Percentiles rank a stretch among this genome's conserved stretches.
Evolutionary conservation across 2,329 filamentous ascomycete genomes (phyloP).

Genomic region (Penicillium brevicompactum): DNA sequence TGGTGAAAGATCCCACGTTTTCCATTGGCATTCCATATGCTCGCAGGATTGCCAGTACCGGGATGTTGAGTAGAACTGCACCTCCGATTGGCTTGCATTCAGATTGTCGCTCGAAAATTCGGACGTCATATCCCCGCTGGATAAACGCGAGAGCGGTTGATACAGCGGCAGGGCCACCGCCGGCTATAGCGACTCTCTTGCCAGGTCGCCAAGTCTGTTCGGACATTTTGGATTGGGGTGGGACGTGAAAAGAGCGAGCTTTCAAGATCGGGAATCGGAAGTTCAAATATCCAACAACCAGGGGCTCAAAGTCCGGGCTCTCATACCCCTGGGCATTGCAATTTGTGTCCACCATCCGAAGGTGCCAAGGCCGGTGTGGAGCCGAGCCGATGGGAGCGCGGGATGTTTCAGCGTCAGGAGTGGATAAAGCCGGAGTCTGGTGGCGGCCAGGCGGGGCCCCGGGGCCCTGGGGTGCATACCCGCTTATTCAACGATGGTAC

Average conservation of each 20-base stretch:
- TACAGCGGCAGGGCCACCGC: constrained; percentile 11
- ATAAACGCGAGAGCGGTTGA: constrained; percentile 12
- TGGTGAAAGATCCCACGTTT: constrained; percentile 16
- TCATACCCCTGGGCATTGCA: no score
- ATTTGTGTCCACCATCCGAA: no score
- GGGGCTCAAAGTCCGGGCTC: not conserved
- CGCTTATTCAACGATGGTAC: no score
- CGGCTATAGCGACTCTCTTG: constrained; percentile 14
- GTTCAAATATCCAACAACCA: not conserved
- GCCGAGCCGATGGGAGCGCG: not conserved
- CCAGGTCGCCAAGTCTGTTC: constrained; percentile 9
- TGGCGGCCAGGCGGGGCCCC: no score
- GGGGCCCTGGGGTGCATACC: no score
- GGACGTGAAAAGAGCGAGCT: not conserved
- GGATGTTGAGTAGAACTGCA: constrained; percentile 10
- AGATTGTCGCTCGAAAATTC: constrained; percentile 12
- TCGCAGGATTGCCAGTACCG: constrained; percentile 13
- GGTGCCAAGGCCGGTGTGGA: not conserved
- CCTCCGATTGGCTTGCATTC: constrained; percentile 14
- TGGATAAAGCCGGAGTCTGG: no score
- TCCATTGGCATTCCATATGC: constrained; percentile 7
- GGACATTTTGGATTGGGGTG: not conserved
- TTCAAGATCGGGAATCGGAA: not conserved
- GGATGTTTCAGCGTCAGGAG: not conserved
- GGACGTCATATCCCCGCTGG: constrained; percentile 13